phyloP scores from a whole-genome alignment of 352 stramenopile species.

The Peronospora tabacina region DNA sequence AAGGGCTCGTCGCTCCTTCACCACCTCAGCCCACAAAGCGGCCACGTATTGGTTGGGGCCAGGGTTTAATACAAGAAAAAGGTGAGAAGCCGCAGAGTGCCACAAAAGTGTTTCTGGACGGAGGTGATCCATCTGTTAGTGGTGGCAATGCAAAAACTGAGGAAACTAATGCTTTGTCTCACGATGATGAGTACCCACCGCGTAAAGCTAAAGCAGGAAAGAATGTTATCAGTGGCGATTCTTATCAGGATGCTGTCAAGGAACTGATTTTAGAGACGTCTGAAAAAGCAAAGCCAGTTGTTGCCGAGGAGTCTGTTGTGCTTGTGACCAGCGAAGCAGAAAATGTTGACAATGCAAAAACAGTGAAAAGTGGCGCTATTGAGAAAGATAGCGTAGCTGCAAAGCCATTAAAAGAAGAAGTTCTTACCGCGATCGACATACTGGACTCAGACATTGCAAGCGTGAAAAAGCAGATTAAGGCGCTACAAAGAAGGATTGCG shows the following conservation, averaged over 20 bases:
- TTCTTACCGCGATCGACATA: constrained; percentile 70
- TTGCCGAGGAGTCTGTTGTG: neutral
- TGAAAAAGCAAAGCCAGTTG: constrained; percentile 7
- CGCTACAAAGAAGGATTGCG: constrained; percentile 39
- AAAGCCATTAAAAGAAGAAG: constrained; percentile 64
- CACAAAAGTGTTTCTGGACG: constrained; percentile 1
- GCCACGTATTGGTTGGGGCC: constrained; percentile 73
- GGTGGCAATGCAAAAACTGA: constrained; percentile 6
- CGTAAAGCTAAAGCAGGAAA: constrained; percentile 9
- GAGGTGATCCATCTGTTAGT: constrained; percentile 1
- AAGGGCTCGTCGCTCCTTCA: constrained; percentile 66
- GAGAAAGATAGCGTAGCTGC: constrained; percentile 6
- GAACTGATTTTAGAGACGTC: constrained; percentile 1
- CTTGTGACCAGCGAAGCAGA: constrained; percentile 3
- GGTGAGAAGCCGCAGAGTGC: constrained; percentile 6
- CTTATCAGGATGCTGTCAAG: constrained; percentile 1
- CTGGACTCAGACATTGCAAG: constrained; percentile 61
- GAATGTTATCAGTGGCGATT: neutral
- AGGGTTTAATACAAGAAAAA: constrained; percentile 56
- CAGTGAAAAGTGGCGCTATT: constrained; percentile 5
- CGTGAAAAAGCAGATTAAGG: constrained; percentile 66
- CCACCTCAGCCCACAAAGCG: constrained; percentile 58
- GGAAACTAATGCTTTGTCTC: constrained; percentile 4
- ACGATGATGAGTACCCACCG: neutral
- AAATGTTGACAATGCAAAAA: constrained; percentile 2